Conservation (phyloP, 176 grass and related monocot genomes). For the Stipa capillata region DNA sequence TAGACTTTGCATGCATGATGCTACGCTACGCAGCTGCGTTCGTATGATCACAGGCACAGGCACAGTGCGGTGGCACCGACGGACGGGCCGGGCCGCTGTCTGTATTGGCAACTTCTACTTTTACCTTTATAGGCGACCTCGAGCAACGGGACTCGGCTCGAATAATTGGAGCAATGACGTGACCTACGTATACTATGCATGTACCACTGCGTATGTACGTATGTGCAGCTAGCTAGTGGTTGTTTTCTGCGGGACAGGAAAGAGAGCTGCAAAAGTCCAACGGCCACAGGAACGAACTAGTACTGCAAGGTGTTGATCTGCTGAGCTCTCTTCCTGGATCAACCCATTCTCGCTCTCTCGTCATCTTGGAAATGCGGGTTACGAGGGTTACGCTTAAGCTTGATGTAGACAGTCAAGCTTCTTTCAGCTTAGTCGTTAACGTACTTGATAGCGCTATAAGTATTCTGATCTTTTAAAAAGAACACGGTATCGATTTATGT, state of each 20-base stretch:
- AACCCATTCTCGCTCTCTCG: too few species aligned
- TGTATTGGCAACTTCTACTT: constrained; percentile 7
- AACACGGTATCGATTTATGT: too few species aligned
- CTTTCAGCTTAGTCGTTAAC: too few species aligned
- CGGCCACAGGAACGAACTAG: not conserved
- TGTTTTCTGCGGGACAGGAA: not conserved
- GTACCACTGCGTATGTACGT: too few species aligned
- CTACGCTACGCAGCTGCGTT: not conserved
- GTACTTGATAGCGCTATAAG: too few species aligned
- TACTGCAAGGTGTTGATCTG: too few species aligned
- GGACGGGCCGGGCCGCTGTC: not conserved
- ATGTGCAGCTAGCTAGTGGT: not conserved
- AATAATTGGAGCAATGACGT: not conserved
- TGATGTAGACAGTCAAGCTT: too few species aligned
- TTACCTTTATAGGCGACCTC: not conserved
- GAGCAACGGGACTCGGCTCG: not conserved
- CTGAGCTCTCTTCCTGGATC: too few species aligned
- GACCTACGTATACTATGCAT: not conserved
- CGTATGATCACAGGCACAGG: not conserved
- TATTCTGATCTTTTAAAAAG: too few species aligned
- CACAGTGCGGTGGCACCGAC: not conserved
- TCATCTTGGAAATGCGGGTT: too few species aligned
- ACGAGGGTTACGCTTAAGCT: too few species aligned
- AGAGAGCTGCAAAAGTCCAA: not conserved
- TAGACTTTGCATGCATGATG: not conserved